Base-by-base conservation (phyloP, 495 filamentous ascomycete species). In the Annulohypoxylon stygium region DNA sequence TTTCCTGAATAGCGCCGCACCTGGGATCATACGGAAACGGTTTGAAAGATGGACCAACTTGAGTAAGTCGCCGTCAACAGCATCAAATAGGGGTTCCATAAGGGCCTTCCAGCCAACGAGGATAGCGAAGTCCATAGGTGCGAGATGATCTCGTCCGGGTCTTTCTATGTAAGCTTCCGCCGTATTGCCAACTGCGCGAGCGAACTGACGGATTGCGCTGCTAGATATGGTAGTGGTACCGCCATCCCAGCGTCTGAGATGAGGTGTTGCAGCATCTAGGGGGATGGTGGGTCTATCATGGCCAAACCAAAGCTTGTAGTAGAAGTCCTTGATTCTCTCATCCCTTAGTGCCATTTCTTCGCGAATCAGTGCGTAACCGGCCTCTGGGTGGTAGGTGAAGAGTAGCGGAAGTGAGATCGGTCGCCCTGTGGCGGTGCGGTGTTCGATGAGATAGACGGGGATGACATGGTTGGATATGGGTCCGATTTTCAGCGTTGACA, bases 91-190 rank as follows among this genome's bases (percentile, higher is more conserved):
- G 2, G 93, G 93, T 82, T 94, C 94, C 58, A 91, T 95, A 77
- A 97, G 95, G 33, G 93, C 93, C 80, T 96, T 94, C 93, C 93
- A 97, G 58, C 93, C 93, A 30, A 93, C 91, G 34, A 96, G 93
- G 69, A 97, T 96, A 48, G 93, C 93, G 71, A 95, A 97, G 77
- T 97, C 93, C 93, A 97, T 97, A 53, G 93, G 93, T 41, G 93
- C 93, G 64, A 87, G 92, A 54, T 93, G 90, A 74, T 93, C 92
- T 80, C 94, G 94, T 50, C 92, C 93, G 41, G 93, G 93, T 45
- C 93, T 87, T 58, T 95, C 92, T 53, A 97, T 93, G 67, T 95
- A 97, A 10, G 93, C 92, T 76, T 97, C 93, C 30, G 93, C 92
- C 50, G 92, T 95, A 79, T 97, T 97, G 26, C 93, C 93, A 61